Evolutionary conservation across 768 basidiomycete genomes (phyloP).

Genomic region (Mycena galericulata): DNA sequence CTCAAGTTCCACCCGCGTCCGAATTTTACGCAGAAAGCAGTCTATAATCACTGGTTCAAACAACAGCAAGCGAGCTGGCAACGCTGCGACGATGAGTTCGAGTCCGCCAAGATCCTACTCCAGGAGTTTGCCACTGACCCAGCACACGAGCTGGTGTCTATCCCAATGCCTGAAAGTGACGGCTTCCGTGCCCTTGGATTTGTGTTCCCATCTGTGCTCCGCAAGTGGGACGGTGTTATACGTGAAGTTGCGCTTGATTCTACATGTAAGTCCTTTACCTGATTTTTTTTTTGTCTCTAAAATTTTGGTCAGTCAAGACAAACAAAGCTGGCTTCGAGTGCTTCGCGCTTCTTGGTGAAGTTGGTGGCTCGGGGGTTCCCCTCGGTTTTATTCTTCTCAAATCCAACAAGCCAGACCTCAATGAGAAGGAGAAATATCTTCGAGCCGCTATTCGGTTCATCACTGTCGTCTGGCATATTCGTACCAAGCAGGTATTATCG

Average conservation of each 20-base stretch:
- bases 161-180: background rate
- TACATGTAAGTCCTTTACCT: slow-evolving; percentile 23
- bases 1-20: slow-evolving; percentile 24
- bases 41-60: slow-evolving; percentile 28
- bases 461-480: background rate
- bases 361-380: slow-evolving; percentile 38
- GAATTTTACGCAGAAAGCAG: slow-evolving; percentile 19
- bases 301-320: slow-evolving; percentile 34
- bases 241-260: slow-evolving; percentile 38
- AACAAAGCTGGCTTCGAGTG: slow-evolving; percentile 37
- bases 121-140: slow-evolving; percentile 3
- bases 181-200: background rate
- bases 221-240: slow-evolving; percentile 28
- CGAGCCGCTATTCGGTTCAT: no score
- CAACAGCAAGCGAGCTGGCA: slow-evolving; percentile 24
- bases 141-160: background rate
- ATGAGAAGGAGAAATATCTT: no score
- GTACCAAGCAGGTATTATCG: slow-evolving; percentile 31
- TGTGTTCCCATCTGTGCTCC: slow-evolving; percentile 22
- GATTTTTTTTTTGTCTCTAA: no score
- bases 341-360: slow-evolving; percentile 39
- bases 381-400: slow-evolving; percentile 35
- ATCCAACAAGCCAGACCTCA: slow-evolving; percentile 14
- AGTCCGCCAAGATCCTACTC: slow-evolving; percentile 30
- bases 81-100: slow-evolving; percentile 27